phyloP scores from a whole-genome alignment of 768 basidiomycete species.

The Termitomyces titanicus region DNA sequence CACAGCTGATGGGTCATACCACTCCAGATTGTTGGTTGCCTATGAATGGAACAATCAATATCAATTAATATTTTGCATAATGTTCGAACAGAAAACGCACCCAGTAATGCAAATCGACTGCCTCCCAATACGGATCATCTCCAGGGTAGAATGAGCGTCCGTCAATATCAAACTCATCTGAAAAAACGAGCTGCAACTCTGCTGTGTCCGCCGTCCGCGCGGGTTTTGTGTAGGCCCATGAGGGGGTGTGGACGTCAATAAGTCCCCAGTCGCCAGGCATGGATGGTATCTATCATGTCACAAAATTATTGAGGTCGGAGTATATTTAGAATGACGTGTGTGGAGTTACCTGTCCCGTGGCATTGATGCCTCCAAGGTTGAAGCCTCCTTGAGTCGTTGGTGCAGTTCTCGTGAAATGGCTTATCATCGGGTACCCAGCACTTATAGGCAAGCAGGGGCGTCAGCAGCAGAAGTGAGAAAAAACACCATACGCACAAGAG shows the following conservation, averaged over 20 bases:
- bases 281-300: constrained; percentile 46
- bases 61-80: neutral
- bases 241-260: constrained; percentile 56
- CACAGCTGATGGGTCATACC: constrained; percentile 83
- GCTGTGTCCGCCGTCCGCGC: constrained; percentile 55
- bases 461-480: neutral
- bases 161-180: constrained; percentile 74
- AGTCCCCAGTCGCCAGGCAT: constrained; percentile 51
- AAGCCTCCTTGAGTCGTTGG: constrained; percentile 28
- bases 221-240: constrained; percentile 45
- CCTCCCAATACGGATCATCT: constrained; percentile 85
- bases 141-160: constrained; percentile 77
- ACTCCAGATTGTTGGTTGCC: constrained; percentile 69
- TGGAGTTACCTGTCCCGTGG: constrained; percentile 49
- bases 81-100: constrained; percentile 23
- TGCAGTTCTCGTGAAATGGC: constrained; percentile 22
- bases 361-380: constrained; percentile 54
- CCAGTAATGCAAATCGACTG: constrained; percentile 79
- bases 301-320: neutral
- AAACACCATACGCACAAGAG: constrained; percentile 53
- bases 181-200: constrained; percentile 59
- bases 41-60: constrained; percentile 24
- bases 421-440: constrained; percentile 35
- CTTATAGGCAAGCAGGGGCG: constrained; percentile 14
- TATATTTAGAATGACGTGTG: constrained; percentile 13